Evolutionary conservation across 495 filamentous ascomycete species (phyloP), one percentile per base, ranked within the genome.

Genomic region (Baudoinia panamericana): DNA sequence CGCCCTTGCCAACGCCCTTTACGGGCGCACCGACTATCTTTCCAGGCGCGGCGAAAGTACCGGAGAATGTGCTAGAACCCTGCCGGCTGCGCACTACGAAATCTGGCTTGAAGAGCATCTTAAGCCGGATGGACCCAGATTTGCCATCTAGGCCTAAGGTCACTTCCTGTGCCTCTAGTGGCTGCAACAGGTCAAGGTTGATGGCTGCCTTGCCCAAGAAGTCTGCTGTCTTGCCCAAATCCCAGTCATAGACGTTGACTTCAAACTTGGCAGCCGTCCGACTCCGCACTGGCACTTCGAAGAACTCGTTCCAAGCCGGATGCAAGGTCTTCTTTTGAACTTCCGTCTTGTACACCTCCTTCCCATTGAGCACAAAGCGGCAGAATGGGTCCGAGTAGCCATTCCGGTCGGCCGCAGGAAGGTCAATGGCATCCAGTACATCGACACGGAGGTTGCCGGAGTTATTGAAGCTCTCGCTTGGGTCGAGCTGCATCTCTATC

Each of bases 381-480:
- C 83, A 92, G 66, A 83, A 99, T 3, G 90, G 90, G 52, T 99
- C 90, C 54, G 84, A 93, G 68, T 77, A 93, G 28, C 90, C 90
- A 56, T 96, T 99, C 21, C 87, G 78, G 55, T 99, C 90, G 33
- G 84, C 86, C 9, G 88, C 72, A 7, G 90, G 90, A 16, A 99
- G 74, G 46, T 95, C 78, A 19, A 75, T 69, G 16, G 81, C 90
- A 56, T 93, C 84, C 34, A 94, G 62, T n/a, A 96, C 68, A 46
- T 95, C 84, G 32, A 96, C 81, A 8, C 84, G 80, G 22, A 99
- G 73, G 36, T 72, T 83, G 40, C 90, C 90, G 78, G 90, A 87
- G 62, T 99, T 99, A 71, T 93, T 96, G 68, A 96, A 93, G 58
- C 83, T 92, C 62, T 99, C 90, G 50, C 71, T 81, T 2, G 88